Base-by-base conservation (phyloP, 176 grass and related monocot genomes). In the Panicum miliaceum region DNA sequence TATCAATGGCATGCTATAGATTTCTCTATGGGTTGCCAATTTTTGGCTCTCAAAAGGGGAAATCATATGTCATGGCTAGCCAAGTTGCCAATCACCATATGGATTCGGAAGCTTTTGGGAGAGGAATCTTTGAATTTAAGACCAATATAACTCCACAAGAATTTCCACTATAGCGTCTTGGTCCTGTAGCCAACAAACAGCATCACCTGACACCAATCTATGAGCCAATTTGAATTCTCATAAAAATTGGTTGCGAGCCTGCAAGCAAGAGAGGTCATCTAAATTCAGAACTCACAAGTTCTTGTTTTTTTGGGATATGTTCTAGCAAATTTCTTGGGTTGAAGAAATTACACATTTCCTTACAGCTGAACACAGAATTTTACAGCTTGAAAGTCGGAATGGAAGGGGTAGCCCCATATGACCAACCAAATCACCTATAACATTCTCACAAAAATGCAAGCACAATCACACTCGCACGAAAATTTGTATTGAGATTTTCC, bases 401-500 rank as follows among this genome's bases (percentile, higher is more conserved):
- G 6, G 40, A 62, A 45, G 36, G 22, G 22, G 25, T 7, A 77
- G 54, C 70, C 45, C 14, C 2, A 48, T 26, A 41, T 19, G 40
- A 25, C 62, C 12, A 63, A 32, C 8, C 18, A 42, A 68, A 18
- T 46, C 18, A 27, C 68, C 41, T 42, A 43, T 12, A 52, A 9
- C 25, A 23, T 10, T 9, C 14, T 4, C 46, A 74, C 4, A 43
- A 20, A 46, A 35, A 11, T 68, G 85, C 60, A 58, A 67, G 50
- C 46, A 68, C 67, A 40, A 71, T 12, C 57, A 13, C 23, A 38
- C 79, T 83, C 27, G 23, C 69, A 60, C 7, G 41, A 25, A 82
- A 40, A 40, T 41, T 40, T 58, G 61, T 32, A 59, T 69, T 13
- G 58, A 34, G 34, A 74, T 68, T 48, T 80, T 29, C 29, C 16